A percentile compares a stretch with the other conserved stretches of the same genome.
Evolutionary conservation across 352 stramenopile genomes (phyloP).

Genomic region (Globisporangium abappressorium): DNA sequence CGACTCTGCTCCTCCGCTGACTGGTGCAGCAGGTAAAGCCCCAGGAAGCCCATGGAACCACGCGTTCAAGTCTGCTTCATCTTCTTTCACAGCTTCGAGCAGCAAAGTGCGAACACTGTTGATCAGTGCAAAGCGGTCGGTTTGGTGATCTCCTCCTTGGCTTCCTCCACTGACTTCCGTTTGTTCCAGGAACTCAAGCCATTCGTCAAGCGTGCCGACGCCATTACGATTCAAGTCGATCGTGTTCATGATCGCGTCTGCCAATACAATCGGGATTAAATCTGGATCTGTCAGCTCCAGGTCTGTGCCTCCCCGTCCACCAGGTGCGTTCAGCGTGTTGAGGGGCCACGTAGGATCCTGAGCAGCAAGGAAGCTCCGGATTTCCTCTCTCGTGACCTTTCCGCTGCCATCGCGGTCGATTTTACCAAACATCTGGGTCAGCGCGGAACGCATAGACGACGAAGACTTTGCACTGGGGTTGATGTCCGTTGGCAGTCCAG

Average conservation of each 20-base stretch:
- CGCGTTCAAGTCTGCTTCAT: slow-evolving; percentile 24
- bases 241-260: slow-evolving; percentile 33
- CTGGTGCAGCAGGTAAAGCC: slow-evolving; percentile 15
- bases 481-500: background rate
- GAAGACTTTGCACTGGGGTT: background rate
- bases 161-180: background rate
- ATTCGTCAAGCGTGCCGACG: slow-evolving; percentile 54
- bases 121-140: slow-evolving; percentile 17
- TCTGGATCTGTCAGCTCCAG: slow-evolving; percentile 10
- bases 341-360: slow-evolving; percentile 16
- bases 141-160: background rate
- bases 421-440: slow-evolving; percentile 37
- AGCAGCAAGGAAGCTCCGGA: slow-evolving; percentile 38
- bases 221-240: slow-evolving; percentile 58
- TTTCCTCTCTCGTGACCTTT: slow-evolving; percentile 52
- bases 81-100: slow-evolving; percentile 1
- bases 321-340: background rate
- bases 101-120: slow-evolving; percentile 27
- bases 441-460: background rate
- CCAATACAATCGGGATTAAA: slow-evolving; percentile 13
- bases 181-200: slow-evolving; percentile 33
- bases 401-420: slow-evolving; percentile 52
- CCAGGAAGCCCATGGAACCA: slow-evolving; percentile 58
- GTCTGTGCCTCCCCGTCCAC: background rate
- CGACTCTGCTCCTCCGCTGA: background rate